A percentile compares a stretch with the other conserved stretches of the same genome.
Conservation (phyloP, 768 basidiomycete genomes). For the Amanita thiersii region DNA sequence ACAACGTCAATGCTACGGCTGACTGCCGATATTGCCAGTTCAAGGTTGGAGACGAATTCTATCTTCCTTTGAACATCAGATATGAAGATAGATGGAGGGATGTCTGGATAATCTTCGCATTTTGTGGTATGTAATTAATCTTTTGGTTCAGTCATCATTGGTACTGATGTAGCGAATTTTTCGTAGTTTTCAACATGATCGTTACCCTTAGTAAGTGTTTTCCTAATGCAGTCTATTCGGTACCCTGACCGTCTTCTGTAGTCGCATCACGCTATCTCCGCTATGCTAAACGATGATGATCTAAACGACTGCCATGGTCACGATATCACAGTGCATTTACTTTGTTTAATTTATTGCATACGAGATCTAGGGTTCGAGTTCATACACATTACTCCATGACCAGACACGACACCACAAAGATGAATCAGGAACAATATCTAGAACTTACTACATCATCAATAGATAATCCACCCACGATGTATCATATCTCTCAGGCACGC, state of each 20-base stretch:
- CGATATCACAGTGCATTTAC: no score
- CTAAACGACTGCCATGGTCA: no score
- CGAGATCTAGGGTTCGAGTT: no score
- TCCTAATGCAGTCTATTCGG: background rate
- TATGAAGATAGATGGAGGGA: slow-evolving; percentile 63
- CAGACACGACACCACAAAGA: no score
- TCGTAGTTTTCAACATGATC: slow-evolving; percentile 64
- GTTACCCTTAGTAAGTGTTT: slow-evolving; percentile 36
- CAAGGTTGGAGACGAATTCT: slow-evolving; percentile 62
- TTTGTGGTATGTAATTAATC: slow-evolving; percentile 33
- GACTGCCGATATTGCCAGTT: slow-evolving; percentile 73
- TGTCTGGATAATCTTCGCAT: slow-evolving; percentile 56
- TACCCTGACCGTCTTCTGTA: slow-evolving; percentile 15
- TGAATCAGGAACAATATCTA: no score
- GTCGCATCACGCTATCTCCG: slow-evolving; percentile 67
- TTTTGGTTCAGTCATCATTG: background rate
- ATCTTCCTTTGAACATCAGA: slow-evolving; percentile 54
- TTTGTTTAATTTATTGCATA: no score
- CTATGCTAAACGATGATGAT: slow-evolving; percentile 48
- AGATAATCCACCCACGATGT: no score
- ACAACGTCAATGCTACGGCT: slow-evolving; percentile 50
- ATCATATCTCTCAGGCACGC: no score
- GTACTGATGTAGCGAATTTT: slow-evolving; percentile 2
- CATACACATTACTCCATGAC: no score
- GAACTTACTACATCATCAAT: no score